Base-by-base conservation (phyloP, 1,284 basidiomycete species). In the Marasmius fiardii region DNA sequence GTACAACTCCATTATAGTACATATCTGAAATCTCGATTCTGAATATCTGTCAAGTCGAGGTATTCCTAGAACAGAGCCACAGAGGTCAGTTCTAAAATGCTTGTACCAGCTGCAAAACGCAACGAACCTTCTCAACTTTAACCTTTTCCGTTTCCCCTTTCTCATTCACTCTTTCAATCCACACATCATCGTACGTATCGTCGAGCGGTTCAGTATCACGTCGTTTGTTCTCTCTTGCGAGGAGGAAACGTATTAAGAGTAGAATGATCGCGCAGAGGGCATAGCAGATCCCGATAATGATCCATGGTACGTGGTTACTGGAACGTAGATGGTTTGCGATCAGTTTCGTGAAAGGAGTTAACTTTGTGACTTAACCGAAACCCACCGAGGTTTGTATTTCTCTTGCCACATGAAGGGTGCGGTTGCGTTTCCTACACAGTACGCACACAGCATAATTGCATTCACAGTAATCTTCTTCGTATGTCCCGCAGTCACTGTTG, bases 341-440 rank as follows among this genome's bases (percentile, higher is more conserved):
- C 24, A 47, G 16, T 21, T 28, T 43, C 21, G 21, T 23, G 45
- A 14, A 52, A 55, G 18, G 41, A 8, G 18, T 47, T 34, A 24
- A 48, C 37, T 48, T 41, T 20, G 39, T 41, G 39, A 31, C 28
- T 31, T 31, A 10, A 21, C 31, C 23, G 41, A 43, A n/a, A 59
- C 65, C 60, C 76, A 85, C 84, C 86, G 75, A 58, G 88, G 86
- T 54, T 77, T 73, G 65, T 88, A 90, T 66, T 81, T 67, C 34
- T 76, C 73, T 68, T 88, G 80, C 89, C 89, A 92, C 84, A 90
- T 89, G 67, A 89, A 85, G 20, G 88, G 87, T 10, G 86, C 81
- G 2, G 74, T 80, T 11, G 88, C 81, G 65, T 92, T 92, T 50
- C 89, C 89, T 39, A 89, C 71, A 43, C 83, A 86, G 66, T 91